These are phyloP conservation scores for Picochlorum sp. DNA, from an alignment of 139 green algal genomes.

Conservation along the genomic window DNA sequence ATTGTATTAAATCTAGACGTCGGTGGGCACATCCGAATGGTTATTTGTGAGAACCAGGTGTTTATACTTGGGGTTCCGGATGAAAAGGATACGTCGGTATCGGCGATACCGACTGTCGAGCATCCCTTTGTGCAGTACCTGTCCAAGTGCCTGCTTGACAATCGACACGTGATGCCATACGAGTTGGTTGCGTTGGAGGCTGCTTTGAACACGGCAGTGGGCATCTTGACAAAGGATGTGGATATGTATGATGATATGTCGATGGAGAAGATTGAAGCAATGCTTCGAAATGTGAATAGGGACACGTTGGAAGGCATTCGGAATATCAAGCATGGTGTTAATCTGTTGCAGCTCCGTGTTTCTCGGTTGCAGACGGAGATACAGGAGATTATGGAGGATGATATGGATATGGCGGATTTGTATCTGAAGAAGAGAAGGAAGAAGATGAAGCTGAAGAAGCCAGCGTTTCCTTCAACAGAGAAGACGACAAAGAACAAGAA, in stretches of 20 bases:
- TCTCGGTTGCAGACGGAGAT: constrained; percentile 3
- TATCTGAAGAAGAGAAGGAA: constrained; percentile 4
- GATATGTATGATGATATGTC: constrained; percentile 10
- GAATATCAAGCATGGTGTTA: constrained; percentile 4
- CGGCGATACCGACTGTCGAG: constrained; percentile 14
- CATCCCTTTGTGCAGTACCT: constrained; percentile 23
- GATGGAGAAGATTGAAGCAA: constrained; percentile 9
- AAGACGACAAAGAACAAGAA: no score
- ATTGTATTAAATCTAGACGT: constrained; percentile 15
- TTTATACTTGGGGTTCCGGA: constrained; percentile 16
- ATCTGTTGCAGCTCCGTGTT: background rate
- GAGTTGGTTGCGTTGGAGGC: constrained; percentile 42
- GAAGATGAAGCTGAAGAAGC: no score
- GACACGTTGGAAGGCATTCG: background rate
- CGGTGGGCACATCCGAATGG: constrained; percentile 2
- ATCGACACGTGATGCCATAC: constrained; percentile 12
- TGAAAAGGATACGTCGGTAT: background rate
- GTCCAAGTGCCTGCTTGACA: constrained; percentile 18
- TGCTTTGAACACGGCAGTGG: constrained; percentile 4
- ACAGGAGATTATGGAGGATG: constrained; percentile 8
- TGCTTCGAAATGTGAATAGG: constrained; percentile 20
- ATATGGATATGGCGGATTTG: constrained; percentile 11
- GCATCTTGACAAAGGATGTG: constrained; percentile 13
- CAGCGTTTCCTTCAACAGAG: no score
- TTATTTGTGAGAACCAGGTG: constrained; percentile 26